Percentiles rank a stretch among this genome's conserved stretches.
These are phyloP conservation scores for Fusarium duplospermum DNA, from an alignment of 2,329 filamentous ascomycete genomes.

Conservation along the genomic window DNA sequence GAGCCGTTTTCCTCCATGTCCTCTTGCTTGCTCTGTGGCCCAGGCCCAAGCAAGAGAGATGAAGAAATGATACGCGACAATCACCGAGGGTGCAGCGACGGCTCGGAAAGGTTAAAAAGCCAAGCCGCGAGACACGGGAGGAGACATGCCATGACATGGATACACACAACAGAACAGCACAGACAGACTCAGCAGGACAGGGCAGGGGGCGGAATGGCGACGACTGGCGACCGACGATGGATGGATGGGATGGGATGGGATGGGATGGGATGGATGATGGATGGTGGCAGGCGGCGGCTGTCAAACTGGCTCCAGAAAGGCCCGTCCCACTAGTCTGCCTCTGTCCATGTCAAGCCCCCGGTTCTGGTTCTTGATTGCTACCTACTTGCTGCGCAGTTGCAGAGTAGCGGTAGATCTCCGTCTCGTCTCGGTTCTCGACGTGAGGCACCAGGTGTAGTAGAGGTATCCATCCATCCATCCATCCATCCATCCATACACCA, in stretches of 20 bases:
- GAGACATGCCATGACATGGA: slow-evolving; percentile 33
- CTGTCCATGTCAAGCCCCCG: slow-evolving; percentile 35
- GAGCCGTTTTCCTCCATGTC: slow-evolving; percentile 11
- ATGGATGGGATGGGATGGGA: background rate
- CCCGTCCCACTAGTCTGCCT: slow-evolving; percentile 46
- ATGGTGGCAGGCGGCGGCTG: slow-evolving; percentile 45
- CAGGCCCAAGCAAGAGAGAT: slow-evolving; percentile 15
- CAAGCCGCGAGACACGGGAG: slow-evolving; percentile 35
- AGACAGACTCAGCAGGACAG: background rate
- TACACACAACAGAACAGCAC: background rate
- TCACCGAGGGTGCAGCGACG: slow-evolving; percentile 15
- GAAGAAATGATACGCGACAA: slow-evolving; percentile 37
- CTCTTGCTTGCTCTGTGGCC: slow-evolving; percentile 10
- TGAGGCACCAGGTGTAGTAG: slow-evolving; percentile 17
- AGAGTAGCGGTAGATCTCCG: slow-evolving; percentile 38
- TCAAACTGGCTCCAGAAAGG: slow-evolving; percentile 45
- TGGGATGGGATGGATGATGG: background rate
- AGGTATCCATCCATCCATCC: background rate
- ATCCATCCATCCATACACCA: background rate
- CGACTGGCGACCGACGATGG: background rate
- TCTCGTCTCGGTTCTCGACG: slow-evolving; percentile 9
- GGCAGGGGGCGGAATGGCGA: slow-evolving; percentile 41
- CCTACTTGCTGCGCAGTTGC: background rate
- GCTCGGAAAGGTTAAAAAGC: slow-evolving; percentile 21
- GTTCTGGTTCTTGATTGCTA: slow-evolving; percentile 28